Evolutionary conservation across 176 grass and related monocot genomes (phyloP).

Genomic region (Melocanna baccifera): DNA sequence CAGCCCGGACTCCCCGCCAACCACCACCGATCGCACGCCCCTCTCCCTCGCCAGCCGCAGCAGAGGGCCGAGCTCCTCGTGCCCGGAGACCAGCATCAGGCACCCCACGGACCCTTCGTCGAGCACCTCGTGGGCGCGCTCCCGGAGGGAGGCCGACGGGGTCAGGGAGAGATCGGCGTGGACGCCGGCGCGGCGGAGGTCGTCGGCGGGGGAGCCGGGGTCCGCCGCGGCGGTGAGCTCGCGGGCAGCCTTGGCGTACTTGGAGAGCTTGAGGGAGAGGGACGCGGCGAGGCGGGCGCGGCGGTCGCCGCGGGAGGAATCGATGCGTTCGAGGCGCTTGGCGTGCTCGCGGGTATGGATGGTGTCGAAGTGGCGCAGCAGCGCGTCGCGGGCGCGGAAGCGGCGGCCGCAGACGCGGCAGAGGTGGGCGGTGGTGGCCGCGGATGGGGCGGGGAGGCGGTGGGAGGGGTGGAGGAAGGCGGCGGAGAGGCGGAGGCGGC

Average conservation of each 20-base stretch:
- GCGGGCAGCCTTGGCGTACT: slow-evolving; percentile 61
- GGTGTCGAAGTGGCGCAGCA: slow-evolving; percentile 45
- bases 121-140: slow-evolving; percentile 47
- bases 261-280: slow-evolving; percentile 65
- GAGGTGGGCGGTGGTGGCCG: not conserved
- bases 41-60: slow-evolving; percentile 46
- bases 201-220: slow-evolving; percentile 36
- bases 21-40: slow-evolving; percentile 51
- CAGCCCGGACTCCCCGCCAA: slow-evolving; percentile 43
- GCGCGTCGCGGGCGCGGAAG: slow-evolving; percentile 33
- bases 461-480: slow-evolving; percentile 44
- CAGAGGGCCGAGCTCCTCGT: slow-evolving; percentile 33
- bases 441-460: slow-evolving; percentile 21
- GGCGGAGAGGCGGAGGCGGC: slow-evolving; percentile 39
- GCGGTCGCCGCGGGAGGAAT: slow-evolving; percentile 42
- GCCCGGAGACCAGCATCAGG: slow-evolving; percentile 47
- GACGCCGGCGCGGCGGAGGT: slow-evolving; percentile 44
- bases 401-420: slow-evolving; percentile 47
- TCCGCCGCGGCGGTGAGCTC: slow-evolving; percentile 34
- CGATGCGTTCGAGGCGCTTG: slow-evolving; percentile 60
- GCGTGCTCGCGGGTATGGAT: slow-evolving; percentile 61
- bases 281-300: slow-evolving; percentile 47
- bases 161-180: slow-evolving; percentile 17
- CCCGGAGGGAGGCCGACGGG: slow-evolving; percentile 23
- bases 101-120: slow-evolving; percentile 42